A percentile compares a stretch with the other conserved stretches of the same genome.
Evolutionary conservation across 2,329 filamentous ascomycete species (phyloP).

Genomic region (Cytospora chrysosperma): DNA sequence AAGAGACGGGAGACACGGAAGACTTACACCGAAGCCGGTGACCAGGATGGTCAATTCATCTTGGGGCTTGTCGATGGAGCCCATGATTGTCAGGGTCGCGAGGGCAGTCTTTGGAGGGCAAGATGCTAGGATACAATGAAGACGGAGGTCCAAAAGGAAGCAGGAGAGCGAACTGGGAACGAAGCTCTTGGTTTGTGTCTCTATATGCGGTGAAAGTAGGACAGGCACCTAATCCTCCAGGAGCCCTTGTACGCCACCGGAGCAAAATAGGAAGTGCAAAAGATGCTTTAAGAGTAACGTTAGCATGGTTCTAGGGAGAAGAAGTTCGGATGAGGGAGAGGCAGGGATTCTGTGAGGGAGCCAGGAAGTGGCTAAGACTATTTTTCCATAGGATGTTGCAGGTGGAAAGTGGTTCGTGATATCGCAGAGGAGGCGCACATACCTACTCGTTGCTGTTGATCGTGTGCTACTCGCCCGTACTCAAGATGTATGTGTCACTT

Average conservation of each 20-base stretch:
- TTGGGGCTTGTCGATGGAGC: conserved; percentile 31
- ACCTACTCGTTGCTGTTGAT: neutral
- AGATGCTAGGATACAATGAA: neutral
- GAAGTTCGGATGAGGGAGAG: neutral
- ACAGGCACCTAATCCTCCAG: neutral
- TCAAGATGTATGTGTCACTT: neutral
- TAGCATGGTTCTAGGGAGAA: neutral
- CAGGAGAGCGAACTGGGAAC: neutral
- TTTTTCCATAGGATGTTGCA: no score
- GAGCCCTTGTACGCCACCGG: neutral
- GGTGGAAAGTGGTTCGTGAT: neutral
- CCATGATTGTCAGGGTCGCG: conserved; percentile 26
- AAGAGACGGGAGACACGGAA: neutral
- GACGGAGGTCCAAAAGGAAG: neutral
- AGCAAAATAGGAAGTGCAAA: neutral
- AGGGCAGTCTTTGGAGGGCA: neutral
- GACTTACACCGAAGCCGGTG: conserved; percentile 60
- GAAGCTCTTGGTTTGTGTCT: neutral
- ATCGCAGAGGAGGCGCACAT: neutral
- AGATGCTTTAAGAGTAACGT: neutral
- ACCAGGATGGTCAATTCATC: conserved; percentile 59
- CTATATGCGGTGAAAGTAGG: neutral
- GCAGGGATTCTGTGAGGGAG: neutral
- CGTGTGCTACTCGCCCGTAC: neutral
- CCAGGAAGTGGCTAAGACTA: neutral